Evolutionary conservation across 495 filamentous ascomycete genomes (phyloP).

Genomic region (Lichina pygmaea): DNA sequence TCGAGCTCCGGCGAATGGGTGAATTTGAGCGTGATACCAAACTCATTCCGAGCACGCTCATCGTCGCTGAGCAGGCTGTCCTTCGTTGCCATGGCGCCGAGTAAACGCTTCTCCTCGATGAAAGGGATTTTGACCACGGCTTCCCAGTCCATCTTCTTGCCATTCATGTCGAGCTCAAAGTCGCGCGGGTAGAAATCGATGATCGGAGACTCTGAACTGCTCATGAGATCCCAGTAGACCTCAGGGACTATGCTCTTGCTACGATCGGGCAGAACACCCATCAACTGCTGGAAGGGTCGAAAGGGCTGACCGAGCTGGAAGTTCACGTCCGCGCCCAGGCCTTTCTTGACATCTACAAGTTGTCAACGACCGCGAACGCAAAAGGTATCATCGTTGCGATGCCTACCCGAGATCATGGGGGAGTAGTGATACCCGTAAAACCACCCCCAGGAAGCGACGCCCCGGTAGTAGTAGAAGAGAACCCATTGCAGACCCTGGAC

Average conservation of each 20-base stretch:
- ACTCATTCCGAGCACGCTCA: conserved; percentile 62
- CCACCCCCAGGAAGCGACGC: conserved; percentile 96
- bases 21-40: conserved; percentile 82
- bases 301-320: conserved; percentile 90
- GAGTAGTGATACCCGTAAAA: conserved; percentile 93
- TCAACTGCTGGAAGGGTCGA: conserved; percentile 81
- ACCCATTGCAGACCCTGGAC: conserved; percentile 97
- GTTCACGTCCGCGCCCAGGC: conserved; percentile 62
- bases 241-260: conserved; percentile 84
- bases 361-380: not conserved
- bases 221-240: conserved; percentile 84
- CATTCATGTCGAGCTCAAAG: conserved; percentile 97
- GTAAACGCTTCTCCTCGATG: conserved; percentile 69
- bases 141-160: conserved; percentile 99
- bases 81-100: conserved; percentile 62
- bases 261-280: conserved; percentile 92
- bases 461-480: conserved; percentile 89
- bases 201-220: conserved; percentile 69
- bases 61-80: conserved; percentile 47
- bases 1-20: conserved; percentile 52
- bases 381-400: not conserved
- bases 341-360: conserved; percentile 53
- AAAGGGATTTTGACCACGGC: conserved; percentile 98
- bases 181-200: conserved; percentile 96
- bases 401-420: conserved; percentile 71